Evolutionary conservation across 2,329 filamentous ascomycete genomes (phyloP), one percentile per base, ranked within the genome.

Genomic region (Fusarium duplospermum): DNA sequence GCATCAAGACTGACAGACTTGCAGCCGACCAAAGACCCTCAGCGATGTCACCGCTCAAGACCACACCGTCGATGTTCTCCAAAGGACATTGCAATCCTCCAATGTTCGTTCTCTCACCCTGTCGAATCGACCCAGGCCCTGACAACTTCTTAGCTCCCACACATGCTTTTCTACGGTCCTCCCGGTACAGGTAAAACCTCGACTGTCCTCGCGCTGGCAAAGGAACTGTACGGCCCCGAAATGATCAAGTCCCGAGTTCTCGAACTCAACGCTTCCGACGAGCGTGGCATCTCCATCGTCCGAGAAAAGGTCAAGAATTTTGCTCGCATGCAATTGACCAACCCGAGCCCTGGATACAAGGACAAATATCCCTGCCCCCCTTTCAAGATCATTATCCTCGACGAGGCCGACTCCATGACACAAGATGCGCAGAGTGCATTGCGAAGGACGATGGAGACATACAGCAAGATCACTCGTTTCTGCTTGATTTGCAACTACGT

Each of bases 401-500:
- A 99, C 83, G 96, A 99, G 86, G 96, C 96, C 76, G 96, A 99
- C 82, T 96, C 93, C 76, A 98, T 99, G 96, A 99, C 96, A 42
- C 96, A 98, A 83, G 97, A 99, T 84, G 96, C 96, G 14, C 96
- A 99, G 86, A 94, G 92, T 69, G 96, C 97, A 6, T 87, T 99
- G 66, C 89, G 96, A 74, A 90, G 97, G 64, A 99, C 96, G 2
- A 99, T 99, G 96, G 96, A 99, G 85, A 97, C 95, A 54, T 98
- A 98, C 84, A 94, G 91, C 82, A 95, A 95, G 80, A 98, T 98
- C 84, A 99, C 96, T 3, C 90, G 96, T 16, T 99, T 99, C 83
- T 98, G 96, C 81, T 87, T 99, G 47, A 96, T 98, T 67, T 99
- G 97, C 85, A 99, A 99, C 84, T 99, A 99, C 79, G 96, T 99